These are phyloP conservation scores for Fraxinus platypoda DNA, from an alignment of 305 asterid species.

Conservation along the genomic window DNA sequence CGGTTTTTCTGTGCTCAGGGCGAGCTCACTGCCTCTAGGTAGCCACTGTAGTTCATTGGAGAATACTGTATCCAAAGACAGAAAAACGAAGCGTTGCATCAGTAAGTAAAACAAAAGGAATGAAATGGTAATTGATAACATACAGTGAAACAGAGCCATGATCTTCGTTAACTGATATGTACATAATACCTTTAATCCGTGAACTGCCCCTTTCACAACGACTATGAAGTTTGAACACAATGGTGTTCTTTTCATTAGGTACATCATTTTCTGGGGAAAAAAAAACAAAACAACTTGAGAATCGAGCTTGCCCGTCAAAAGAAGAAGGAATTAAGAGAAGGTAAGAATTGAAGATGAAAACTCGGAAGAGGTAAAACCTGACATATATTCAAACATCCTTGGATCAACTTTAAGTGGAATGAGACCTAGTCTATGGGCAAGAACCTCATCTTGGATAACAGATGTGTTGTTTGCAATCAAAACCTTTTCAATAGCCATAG, in stretches of 20 bases:
- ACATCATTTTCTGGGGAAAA: slow-evolving; percentile 66
- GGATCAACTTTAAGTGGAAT: slow-evolving; percentile 87
- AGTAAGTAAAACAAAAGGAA: neutral
- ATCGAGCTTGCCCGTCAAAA: slow-evolving; percentile 31
- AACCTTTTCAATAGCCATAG: slow-evolving; percentile 94
- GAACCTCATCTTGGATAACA: slow-evolving; percentile 91
- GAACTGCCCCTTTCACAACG: slow-evolving; percentile 50
- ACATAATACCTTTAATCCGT: slow-evolving; percentile 55
- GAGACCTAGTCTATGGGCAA: slow-evolving; percentile 88
- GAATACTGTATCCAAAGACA: slow-evolving; percentile 46
- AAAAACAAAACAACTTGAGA: neutral
- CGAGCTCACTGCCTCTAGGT: slow-evolving; percentile 77
- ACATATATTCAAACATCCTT: slow-evolving; percentile 63
- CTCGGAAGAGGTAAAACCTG: slow-evolving; percentile 52
- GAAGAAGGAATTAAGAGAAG: neutral
- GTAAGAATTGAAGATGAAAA: slow-evolving; percentile 8
- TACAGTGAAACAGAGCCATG: neutral
- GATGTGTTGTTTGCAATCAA: slow-evolving; percentile 88
- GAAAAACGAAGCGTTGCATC: slow-evolving; percentile 7
- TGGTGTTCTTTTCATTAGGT: slow-evolving; percentile 78
- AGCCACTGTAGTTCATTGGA: slow-evolving; percentile 76
- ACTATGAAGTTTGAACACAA: slow-evolving; percentile 77
- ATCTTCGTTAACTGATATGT: neutral
- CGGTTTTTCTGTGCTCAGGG: slow-evolving; percentile 36
- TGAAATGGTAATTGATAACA: neutral